Conservation (phyloP, 78 protist species). For the Neovahlkampfia damariscottae region DNA sequence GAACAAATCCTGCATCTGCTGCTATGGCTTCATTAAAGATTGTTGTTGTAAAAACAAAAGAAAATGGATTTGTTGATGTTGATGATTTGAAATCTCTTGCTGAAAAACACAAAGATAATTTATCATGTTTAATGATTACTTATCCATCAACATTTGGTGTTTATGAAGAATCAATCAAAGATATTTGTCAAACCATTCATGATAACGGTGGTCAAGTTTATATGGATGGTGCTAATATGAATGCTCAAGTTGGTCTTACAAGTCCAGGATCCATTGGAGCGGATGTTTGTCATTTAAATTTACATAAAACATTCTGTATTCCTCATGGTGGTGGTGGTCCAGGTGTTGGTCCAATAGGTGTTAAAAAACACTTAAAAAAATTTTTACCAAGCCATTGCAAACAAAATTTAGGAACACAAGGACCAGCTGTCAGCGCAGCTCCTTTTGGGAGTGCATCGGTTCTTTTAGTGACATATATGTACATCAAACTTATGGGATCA, state of each 20-base stretch:
- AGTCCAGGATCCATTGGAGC: slow-evolving; percentile 91
- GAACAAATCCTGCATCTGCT: slow-evolving; percentile 98
- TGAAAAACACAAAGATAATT: slow-evolving; percentile 61
- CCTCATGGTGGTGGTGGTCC: slow-evolving; percentile 99
- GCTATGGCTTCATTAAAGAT: slow-evolving; percentile 67
- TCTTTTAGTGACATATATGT: slow-evolving; percentile 86
- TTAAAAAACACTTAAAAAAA: slow-evolving; percentile 56
- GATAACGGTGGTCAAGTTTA: slow-evolving; percentile 87
- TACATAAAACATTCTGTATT: slow-evolving; percentile 96
- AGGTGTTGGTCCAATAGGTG: slow-evolving; percentile 96
- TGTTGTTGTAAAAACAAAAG: slow-evolving; percentile 53
- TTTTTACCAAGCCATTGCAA: slow-evolving; percentile 47
- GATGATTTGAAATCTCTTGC: slow-evolving; percentile 46
- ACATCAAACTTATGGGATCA: slow-evolving; percentile 78
- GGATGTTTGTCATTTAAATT: slow-evolving; percentile 94
- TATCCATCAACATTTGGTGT: slow-evolving; percentile 97
- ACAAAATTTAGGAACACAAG: not conserved
- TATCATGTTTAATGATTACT: slow-evolving; percentile 84
- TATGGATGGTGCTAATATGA: slow-evolving; percentile 97
- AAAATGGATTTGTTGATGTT: slow-evolving; percentile 72
- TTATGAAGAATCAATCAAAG: slow-evolving; percentile 74
- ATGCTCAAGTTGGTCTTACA: slow-evolving; percentile 86
- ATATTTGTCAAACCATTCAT: slow-evolving; percentile 67
- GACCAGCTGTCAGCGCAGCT: slow-evolving; percentile 66
- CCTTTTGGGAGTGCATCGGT: slow-evolving; percentile 79